Base-by-base conservation (phyloP, 2,329 filamentous ascomycete genomes). In the Epichloe glyceriae region DNA sequence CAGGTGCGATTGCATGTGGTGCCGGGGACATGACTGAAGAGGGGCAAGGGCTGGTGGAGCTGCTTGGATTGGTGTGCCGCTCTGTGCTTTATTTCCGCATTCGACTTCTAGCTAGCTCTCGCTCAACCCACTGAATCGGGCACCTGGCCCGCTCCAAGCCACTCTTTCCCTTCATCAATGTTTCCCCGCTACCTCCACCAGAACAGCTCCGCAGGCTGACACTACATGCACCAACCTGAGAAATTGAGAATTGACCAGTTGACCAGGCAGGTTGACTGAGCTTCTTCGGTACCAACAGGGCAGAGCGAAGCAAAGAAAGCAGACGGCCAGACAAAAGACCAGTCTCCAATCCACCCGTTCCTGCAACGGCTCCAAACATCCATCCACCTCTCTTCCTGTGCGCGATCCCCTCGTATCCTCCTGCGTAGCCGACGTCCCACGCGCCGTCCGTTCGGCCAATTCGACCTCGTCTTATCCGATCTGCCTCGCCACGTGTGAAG, bases 401-500 rank as follows among this genome's bases (percentile, higher is more conserved):
- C 45, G 38, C 50, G n/a, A 40, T 52, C 46, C 12, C 50, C 41
- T 35, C 30, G 42, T 15, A 46, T 40, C 22, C 47, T 52, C 46
- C 37, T 49, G 50, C 35, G 26, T 30, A 43, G 44, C 37, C 42
- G 37, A 43, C 44, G 22, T n/a, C 45, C 45, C 22, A 40, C 19
- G 12, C 30, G 38, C 45, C 46, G 41, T 43, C 35, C 34, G 20
- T 15, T n/a, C 38, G 37, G 44, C 34, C 47, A 47, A 45, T 53
- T 49, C 49, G 48, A 38, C 30, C 26, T 43, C 35, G 15, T 34
- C 30, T 41, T 39, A 20, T 35, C 20, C 44, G 39, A 34, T 42
- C 51, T 42, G 46, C 50, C 46, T 50, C 42, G 20, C 49, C 34
- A 49, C 53, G 50, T 45, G 49, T 45, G 42, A 47, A 54, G 50